Evolutionary conservation across 2,329 filamentous ascomycete species (phyloP), one percentile per base, ranked within the genome.

Genomic region (Xylariaceae sp.): DNA sequence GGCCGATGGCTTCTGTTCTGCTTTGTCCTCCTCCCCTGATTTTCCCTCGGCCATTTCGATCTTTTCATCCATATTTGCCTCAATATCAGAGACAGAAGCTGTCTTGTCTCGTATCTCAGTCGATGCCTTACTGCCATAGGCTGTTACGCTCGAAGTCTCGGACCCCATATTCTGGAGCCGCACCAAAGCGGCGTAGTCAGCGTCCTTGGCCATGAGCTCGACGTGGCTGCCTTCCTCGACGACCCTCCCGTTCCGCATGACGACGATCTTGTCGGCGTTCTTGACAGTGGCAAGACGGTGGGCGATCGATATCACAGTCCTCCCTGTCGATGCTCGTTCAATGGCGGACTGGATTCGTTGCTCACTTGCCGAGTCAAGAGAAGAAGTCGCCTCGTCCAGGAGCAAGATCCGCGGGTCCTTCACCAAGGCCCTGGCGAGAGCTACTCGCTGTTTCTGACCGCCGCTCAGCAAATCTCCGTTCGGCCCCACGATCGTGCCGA

Each of bases 231-330:
- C 81, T 50, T 78, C 62, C 55, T 85, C 81, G 2, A 80, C 65
- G 2, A 80, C 68, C 21, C 63, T 59, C 0, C 82, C 81, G 30
- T 74, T 66, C 3, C 74, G 66, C 48, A 85, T 63, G 2, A 85
- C 80, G 3, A 85, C 64, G 33, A 85, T 85, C 38, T 76, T 73
- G 44, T 85, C 74, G 0, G 81, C 81, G 36, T 74, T 69, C 48
- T 70, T 73, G 39, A 81, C 73, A 0, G 76, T 81, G 0, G 72
- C 72, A 2, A 82, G 62, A 1, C 77, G 64, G 57, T 81, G 77
- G 0, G 81, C 81, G 39, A 85, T 82, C 8, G 78, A 70, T 39
- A 86, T 75, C 0, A 80, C 81, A 0, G 81, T 85, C n/a, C 78
- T 53, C 2, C 56, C 58, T 1, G 28, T 31, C 4, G 55, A 42